Evolutionary conservation across 2,329 filamentous ascomycete species (phyloP), one percentile per base, ranked within the genome.

Genomic region (Atkinsonella hypoxylon): DNA sequence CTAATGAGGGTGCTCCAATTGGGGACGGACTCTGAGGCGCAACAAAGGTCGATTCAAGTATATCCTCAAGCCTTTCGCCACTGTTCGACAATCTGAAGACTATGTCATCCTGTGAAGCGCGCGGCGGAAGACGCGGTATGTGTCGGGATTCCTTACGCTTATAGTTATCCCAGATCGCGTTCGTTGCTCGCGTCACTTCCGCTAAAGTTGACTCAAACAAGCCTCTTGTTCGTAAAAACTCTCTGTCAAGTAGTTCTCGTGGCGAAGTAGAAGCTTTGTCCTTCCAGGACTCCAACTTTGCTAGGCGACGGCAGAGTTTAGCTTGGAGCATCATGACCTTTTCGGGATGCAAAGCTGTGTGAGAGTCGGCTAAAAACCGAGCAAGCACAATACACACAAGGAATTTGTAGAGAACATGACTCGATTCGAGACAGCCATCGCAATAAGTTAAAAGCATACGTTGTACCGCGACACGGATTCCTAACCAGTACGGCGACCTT

Each of bases 401-500:
- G 13, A 75, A 67, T 54, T 85, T 85, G 68, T 82, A 85, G 32
- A 70, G 66, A 0, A 72, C 54, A 18, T 36, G 40, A 40, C 31
- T 2, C 3, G 4, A 6, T 1, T 72, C 62, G 1, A 59, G 54
- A 1, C 72, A 72, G 22, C 38, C 45, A 8, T 18, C 31, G 36
- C 32, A 26, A 3, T n/a, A 1, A 75, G 55, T 0, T 58, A 20
- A 1, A 38, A 45, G 15, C 64, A 69, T 0, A 85, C 81, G 71
- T 46, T 81, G 73, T 1, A 78, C 57, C 0, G 72, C 68, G 1
- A 87, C 79, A 0, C 81, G 76, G 4, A 86, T 61, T 0, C 81
- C 65, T 0, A 87, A 72, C 76, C 81, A 87, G 47, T 77, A 72
- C 0, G 83, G 73, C 1, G 74, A 74, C 38, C 84, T 68, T 17